Conservation (phyloP, 148 eudicot species). For the Camellia lanceoleosa region DNA sequence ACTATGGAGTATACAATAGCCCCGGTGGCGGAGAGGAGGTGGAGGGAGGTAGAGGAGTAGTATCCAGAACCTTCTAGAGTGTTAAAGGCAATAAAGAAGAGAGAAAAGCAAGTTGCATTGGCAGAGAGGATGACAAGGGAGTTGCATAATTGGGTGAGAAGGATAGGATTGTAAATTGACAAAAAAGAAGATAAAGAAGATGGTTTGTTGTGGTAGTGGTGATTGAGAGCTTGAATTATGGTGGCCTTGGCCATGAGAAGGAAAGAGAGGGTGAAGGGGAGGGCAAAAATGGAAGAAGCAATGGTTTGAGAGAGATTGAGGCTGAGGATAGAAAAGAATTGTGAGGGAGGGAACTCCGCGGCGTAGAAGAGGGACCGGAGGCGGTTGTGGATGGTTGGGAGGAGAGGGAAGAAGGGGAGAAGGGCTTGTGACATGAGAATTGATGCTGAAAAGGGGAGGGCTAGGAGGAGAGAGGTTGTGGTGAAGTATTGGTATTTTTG, state of each 20-base stretch:
- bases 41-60: constrained; percentile 31
- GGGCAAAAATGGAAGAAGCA: constrained; percentile 34
- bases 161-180: constrained; percentile 32
- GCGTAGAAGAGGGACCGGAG: constrained; percentile 41
- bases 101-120: constrained; percentile 58
- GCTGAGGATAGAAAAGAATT: constrained; percentile 40
- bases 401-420: constrained; percentile 35
- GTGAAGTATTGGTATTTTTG: constrained; percentile 58
- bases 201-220: neutral
- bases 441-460: constrained; percentile 61
- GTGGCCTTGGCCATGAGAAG: constrained; percentile 73
- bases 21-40: constrained; percentile 32
- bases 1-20: constrained; percentile 56
- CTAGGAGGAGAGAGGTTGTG: constrained; percentile 39
- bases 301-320: constrained; percentile 75
- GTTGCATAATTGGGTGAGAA: constrained; percentile 48
- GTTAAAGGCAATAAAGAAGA: constrained; percentile 45
- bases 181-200: constrained; percentile 23
- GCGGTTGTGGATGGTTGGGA: constrained; percentile 37
- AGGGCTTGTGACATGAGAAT: constrained; percentile 54
- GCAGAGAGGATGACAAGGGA: constrained; percentile 42
- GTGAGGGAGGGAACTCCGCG: constrained; percentile 45
- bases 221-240: constrained; percentile 33
- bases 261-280: constrained; percentile 63
- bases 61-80: constrained; percentile 28